A percentile compares a stretch with the other conserved stretches of the same genome.
These are phyloP conservation scores for Globisporangium irregulare DNA, from an alignment of 352 stramenopile species.

Conservation along the genomic window DNA sequence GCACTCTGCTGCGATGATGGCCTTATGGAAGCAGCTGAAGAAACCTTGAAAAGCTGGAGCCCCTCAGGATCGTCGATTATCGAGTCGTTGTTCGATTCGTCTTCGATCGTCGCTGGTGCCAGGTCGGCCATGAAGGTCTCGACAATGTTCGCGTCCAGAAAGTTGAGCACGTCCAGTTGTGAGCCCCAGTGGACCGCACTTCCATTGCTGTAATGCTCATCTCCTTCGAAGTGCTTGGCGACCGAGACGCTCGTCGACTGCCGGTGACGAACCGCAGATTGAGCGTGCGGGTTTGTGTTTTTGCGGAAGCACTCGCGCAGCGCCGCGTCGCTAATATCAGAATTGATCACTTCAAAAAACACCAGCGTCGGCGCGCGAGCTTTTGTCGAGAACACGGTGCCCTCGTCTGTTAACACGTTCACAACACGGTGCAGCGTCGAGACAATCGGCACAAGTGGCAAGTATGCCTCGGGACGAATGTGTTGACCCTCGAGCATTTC, in stretches of 20 bases:
- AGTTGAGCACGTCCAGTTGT: slow-evolving; percentile 47
- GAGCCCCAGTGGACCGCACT: slow-evolving; percentile 15
- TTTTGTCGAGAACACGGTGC: slow-evolving; percentile 73
- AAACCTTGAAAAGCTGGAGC: slow-evolving; percentile 17
- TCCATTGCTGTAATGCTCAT: not conserved
- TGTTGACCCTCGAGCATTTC: slow-evolving; percentile 42
- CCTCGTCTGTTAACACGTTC: slow-evolving; percentile 54
- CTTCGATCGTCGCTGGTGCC: slow-evolving; percentile 1
- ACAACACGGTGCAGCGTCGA: slow-evolving; percentile 36
- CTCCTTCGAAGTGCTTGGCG: not conserved
- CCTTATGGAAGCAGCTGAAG: not conserved
- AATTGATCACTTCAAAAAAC: slow-evolving; percentile 56
- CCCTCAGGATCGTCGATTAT: slow-evolving; percentile 37
- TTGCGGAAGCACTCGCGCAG: slow-evolving; percentile 21
- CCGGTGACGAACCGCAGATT: not conserved
- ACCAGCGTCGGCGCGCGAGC: slow-evolving; percentile 60
- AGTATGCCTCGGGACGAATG: slow-evolving; percentile 48
- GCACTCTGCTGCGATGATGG: slow-evolving; percentile 27
- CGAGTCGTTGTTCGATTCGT: slow-evolving; percentile 21
- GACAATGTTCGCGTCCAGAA: slow-evolving; percentile 47
- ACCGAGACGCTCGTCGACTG: not conserved
- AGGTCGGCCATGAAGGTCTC: slow-evolving; percentile 46
- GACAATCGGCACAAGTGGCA: slow-evolving; percentile 35
- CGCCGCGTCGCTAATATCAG: slow-evolving; percentile 24
- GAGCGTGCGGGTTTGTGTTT: slow-evolving; percentile 16